A percentile compares a stretch with the other conserved stretches of the same genome.
Conservation (phyloP, 164 flowering plant species). For the Magnolia changhungtana region DNA sequence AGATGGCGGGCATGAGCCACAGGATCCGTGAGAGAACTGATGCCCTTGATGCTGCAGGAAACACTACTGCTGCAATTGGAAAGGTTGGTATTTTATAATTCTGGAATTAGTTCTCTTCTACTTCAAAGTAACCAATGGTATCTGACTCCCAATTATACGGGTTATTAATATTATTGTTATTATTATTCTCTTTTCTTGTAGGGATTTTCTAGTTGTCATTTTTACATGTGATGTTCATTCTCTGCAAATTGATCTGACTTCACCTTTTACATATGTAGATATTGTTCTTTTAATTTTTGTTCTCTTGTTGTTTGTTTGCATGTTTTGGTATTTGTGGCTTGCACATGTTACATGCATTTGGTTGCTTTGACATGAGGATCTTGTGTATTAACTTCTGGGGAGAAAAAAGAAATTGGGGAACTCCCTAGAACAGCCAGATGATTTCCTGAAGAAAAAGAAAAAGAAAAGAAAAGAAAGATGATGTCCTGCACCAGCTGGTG, state of each 20-base stretch:
- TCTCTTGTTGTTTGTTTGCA: not conserved
- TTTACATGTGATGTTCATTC: not conserved
- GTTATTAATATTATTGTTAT: not conserved
- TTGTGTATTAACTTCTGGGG: not conserved
- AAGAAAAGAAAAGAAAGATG: too few relatives aligned
- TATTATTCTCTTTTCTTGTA: too few relatives aligned
- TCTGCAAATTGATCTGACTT: not conserved
- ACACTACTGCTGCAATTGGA: constrained; percentile 88
- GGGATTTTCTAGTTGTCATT: not conserved
- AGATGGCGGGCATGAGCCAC: constrained; percentile 93
- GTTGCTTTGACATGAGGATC: not conserved
- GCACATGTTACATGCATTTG: not conserved
- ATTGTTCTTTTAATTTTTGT: not conserved
- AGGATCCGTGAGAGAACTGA: constrained; percentile 81
- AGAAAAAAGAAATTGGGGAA: too few relatives aligned
- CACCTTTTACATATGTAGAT: not conserved
- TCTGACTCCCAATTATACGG: not conserved
- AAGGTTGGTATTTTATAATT: constrained; percentile 39
- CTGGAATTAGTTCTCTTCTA: not conserved
- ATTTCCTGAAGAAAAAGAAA: too few relatives aligned
- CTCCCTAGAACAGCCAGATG: too few relatives aligned
- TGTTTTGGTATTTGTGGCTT: not conserved
- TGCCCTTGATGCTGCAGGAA: constrained; percentile 87
- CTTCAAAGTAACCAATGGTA: not conserved
- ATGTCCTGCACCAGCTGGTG: too few relatives aligned